Conservation (phyloP, 768 basidiomycete genomes). For the Infundibulicybe gibba region DNA sequence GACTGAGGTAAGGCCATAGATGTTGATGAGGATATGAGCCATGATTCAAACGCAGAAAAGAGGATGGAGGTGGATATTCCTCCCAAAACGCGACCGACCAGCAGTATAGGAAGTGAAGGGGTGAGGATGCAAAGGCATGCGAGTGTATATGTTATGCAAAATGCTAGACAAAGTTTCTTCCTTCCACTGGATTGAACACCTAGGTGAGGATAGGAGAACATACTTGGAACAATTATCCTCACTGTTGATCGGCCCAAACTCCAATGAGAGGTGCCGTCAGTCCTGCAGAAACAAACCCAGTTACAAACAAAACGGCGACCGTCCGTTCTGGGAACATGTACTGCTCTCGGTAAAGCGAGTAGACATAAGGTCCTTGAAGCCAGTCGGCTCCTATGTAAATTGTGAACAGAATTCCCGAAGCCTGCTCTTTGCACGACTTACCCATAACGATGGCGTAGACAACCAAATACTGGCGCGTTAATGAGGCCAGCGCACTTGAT, state of each 20-base stretch:
- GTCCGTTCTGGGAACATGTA: slow-evolving; percentile 58
- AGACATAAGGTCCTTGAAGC: slow-evolving; percentile 79
- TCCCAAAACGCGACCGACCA: slow-evolving; percentile 62
- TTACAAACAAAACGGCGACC: slow-evolving; percentile 74
- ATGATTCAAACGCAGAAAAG: slow-evolving; percentile 74
- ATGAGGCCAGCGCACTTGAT: slow-evolving; percentile 18
- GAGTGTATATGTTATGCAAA: slow-evolving; percentile 63
- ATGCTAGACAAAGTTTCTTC: slow-evolving; percentile 61
- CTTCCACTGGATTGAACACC: slow-evolving; percentile 46
- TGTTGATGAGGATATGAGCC: slow-evolving; percentile 65
- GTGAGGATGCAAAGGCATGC: slow-evolving; percentile 59
- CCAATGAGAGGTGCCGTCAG: slow-evolving; percentile 68
- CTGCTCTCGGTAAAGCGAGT: slow-evolving; percentile 70
- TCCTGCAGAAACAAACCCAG: slow-evolving; percentile 70
- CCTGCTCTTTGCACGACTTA: slow-evolving; percentile 21
- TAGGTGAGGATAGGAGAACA: neutral
- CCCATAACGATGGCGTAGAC: slow-evolving; percentile 78
- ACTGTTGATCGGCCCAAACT: slow-evolving; percentile 78
- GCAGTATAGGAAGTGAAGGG: slow-evolving; percentile 53
- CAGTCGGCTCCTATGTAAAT: slow-evolving; percentile 60
- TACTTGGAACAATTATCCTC: slow-evolving; percentile 15
- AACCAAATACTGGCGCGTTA: slow-evolving; percentile 48
- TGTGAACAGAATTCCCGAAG: neutral
- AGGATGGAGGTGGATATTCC: slow-evolving; percentile 75
- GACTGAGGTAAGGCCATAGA: slow-evolving; percentile 45